Percentiles rank a stretch among this genome's conserved stretches.
Evolutionary conservation across 2,329 filamentous ascomycete species (phyloP).

Genomic region (Monascus ruber): DNA sequence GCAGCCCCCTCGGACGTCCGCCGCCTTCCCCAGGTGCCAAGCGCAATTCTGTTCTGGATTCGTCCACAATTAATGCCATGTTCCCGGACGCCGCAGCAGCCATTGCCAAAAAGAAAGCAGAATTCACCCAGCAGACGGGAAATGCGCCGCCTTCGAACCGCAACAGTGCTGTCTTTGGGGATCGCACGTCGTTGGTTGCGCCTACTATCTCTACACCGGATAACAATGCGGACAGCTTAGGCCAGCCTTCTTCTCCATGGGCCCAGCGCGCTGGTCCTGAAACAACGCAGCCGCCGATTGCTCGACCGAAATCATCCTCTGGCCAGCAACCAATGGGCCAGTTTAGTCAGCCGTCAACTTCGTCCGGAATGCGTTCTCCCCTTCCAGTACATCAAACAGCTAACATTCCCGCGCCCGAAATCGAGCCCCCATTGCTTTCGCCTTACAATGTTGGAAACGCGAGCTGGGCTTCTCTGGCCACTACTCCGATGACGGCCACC

Average conservation of each 20-base stretch:
- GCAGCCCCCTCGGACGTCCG: constrained; percentile 75
- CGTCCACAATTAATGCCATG: constrained; percentile 94
- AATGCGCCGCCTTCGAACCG: constrained; percentile 82
- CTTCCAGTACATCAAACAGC: constrained; percentile 69
- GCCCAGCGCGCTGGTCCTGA: constrained; percentile 43
- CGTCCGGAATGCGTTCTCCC: constrained; percentile 69
- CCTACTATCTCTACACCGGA: constrained; percentile 65
- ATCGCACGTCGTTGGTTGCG: constrained; percentile 61
- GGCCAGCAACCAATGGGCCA: constrained; percentile 80
- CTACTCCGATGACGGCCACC: constrained; percentile 86
- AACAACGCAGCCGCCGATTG: constrained; percentile 39
- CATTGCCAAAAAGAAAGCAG: constrained; percentile 97
- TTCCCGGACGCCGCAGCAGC: constrained; percentile 96
- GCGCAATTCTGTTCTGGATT: constrained; percentile 87
- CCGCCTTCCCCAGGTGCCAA: constrained; percentile 69
- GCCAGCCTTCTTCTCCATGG: constrained; percentile 69
- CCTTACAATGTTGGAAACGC: constrained; percentile 66
- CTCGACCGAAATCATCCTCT: constrained; percentile 66
- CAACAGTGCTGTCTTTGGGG: constrained; percentile 73
- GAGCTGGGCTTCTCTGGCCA: constrained; percentile 98
- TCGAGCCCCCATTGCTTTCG: constrained; percentile 73
- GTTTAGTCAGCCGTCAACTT: constrained; percentile 72
- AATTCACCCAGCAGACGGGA: constrained; percentile 91
- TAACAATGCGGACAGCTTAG: constrained; percentile 46
- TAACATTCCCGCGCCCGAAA: constrained; percentile 62